phyloP scores from a whole-genome alignment of 495 filamentous ascomycete species.

The Hypoxylon lenormandii region DNA sequence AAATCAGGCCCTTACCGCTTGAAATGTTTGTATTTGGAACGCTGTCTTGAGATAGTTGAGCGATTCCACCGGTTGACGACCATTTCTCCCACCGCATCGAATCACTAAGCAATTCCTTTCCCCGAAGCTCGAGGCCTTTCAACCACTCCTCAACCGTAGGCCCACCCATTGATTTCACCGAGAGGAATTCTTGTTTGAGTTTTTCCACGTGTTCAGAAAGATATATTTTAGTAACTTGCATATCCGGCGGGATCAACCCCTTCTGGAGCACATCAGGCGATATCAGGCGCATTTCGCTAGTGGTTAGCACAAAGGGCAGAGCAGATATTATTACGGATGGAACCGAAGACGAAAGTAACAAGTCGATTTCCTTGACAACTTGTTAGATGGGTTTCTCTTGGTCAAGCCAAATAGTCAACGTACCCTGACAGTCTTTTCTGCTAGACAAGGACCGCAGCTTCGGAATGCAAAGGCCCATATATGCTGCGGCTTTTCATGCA shows the following conservation, averaged over 20 bases:
- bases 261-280: constrained; percentile 63
- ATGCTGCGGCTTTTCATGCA: constrained; percentile 61
- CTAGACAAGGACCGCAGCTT: constrained; percentile 72
- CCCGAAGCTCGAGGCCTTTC: constrained; percentile 72
- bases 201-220: constrained; percentile 67
- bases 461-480: constrained; percentile 75
- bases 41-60: constrained; percentile 13
- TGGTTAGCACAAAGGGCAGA: constrained; percentile 73
- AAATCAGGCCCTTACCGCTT: constrained; percentile 5
- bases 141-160: constrained; percentile 78
- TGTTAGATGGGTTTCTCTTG: constrained; percentile 19
- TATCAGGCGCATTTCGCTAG: constrained; percentile 67
- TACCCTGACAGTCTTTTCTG: constrained; percentile 70
- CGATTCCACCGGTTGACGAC: constrained; percentile 65
- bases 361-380: constrained; percentile 68
- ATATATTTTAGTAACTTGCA: constrained; percentile 71
- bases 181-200: constrained; percentile 67
- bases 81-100: constrained; percentile 77
- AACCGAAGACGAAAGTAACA: constrained; percentile 69
- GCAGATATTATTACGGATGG: constrained; percentile 70
- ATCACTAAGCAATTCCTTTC: constrained; percentile 68
- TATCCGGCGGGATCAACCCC: constrained; percentile 56
- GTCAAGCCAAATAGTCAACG: constrained; percentile 27
- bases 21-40: not conserved
- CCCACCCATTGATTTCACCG: constrained; percentile 68